Base-by-base conservation (phyloP, 805 yeast species). In the Saturnispora hagleri region DNA sequence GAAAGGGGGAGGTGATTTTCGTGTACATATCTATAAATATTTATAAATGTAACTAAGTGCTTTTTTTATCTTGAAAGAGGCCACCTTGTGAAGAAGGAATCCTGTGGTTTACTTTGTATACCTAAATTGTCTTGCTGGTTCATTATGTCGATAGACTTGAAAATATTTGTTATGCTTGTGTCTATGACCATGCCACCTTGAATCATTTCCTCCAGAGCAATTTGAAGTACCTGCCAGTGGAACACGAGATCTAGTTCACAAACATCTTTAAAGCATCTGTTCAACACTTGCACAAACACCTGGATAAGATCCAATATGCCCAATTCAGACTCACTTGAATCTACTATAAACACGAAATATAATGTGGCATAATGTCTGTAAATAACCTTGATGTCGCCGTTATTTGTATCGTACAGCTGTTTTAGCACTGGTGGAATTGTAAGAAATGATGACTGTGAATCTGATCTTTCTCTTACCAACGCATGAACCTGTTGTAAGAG, bases 181-280 rank as follows among this genome's bases (percentile, higher is more conserved):
- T 93, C 99, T 36, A 93, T 86, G 8, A 93, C 99, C 95, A 93
- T 84, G 0, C 99, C 99, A 26, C 98, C 99, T 65, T 93, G 98
- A 1, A 93, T 84, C 34, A 93, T 85, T 61, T 93, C 98, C 60
- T 84, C 93, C 47, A 90, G 67, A 2, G 91, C 97, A 2, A 95
- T 84, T 64, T 91, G 95, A 33, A 91, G 71, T 5, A 89, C 95
- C 68, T 93, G 97, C 98, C 99, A 93, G 17, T 97, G 97, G 70
- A 90, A 91, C n/a, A 93, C 97, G 56, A 93, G 74, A 69, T 93
- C 99, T 59, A 93, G 74, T 64, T 93, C 99, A 66, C 97, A 90
- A 6, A 93, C 99, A 62, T 89, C 90, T 55, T 82, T 83, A 69
- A 93, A 93, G 67, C 99, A 93, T 53, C 85, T 81, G 65, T 93